These are phyloP conservation scores for Colletotrichum endophyticum DNA, from an alignment of 2,329 filamentous ascomycete genomes.

Conservation along the genomic window DNA sequence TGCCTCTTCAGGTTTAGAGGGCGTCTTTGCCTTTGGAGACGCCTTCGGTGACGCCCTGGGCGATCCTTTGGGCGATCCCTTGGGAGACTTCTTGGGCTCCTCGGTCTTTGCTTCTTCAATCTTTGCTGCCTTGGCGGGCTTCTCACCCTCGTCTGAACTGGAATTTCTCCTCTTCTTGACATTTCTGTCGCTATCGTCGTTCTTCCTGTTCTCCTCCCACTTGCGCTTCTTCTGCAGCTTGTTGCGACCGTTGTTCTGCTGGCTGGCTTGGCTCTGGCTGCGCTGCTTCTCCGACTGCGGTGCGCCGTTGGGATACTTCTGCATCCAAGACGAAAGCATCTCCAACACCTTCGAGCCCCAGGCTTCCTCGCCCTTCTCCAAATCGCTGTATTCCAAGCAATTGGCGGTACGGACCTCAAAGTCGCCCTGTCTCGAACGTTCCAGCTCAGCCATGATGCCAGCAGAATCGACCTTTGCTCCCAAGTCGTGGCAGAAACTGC, in stretches of 20 bases:
- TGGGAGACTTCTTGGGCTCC: neutral
- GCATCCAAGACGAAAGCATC: constrained; percentile 49
- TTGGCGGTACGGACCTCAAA: constrained; percentile 75
- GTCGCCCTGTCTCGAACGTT: constrained; percentile 80
- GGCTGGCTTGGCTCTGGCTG: constrained; percentile 6
- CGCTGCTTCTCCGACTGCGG: constrained; percentile 23
- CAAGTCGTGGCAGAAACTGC: constrained; percentile 90
- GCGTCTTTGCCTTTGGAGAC: constrained; percentile 11
- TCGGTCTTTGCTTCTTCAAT: neutral
- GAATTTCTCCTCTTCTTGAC: constrained; percentile 18
- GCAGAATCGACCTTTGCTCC: constrained; percentile 82
- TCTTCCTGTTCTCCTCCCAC: constrained; percentile 4
- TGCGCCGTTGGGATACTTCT: constrained; percentile 27
- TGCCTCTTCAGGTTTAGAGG: constrained; percentile 13
- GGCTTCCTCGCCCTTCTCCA: constrained; percentile 76
- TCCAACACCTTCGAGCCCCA: constrained; percentile 78
- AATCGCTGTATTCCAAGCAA: constrained; percentile 79
- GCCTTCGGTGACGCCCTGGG: neutral
- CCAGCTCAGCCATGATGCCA: constrained; percentile 84
- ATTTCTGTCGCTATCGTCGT: neutral
- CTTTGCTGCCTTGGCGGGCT: constrained; percentile 3
- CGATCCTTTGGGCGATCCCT: neutral
- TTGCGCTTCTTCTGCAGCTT: constrained; percentile 21
- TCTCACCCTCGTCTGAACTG: constrained; percentile 18
- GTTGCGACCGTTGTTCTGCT: constrained; percentile 15